Evolutionary conservation across 179 eudicot species (phyloP), one percentile per base, ranked within the genome.

Genomic region (Gypsophila paniculata): DNA sequence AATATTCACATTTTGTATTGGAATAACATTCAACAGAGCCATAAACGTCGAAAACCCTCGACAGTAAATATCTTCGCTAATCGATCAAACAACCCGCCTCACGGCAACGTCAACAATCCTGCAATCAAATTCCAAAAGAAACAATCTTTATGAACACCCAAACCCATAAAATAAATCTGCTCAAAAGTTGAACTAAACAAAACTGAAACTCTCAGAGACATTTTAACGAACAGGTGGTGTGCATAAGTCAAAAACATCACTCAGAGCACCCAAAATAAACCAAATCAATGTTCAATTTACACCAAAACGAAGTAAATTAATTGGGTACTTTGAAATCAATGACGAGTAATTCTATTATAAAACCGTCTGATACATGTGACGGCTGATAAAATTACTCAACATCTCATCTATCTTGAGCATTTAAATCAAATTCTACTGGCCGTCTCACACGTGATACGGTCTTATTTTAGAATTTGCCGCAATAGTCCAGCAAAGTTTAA

Each of bases 181-280:
- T 54, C 39, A 74, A 3, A 29, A 15, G 65, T 15, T 64, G 22
- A 34, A 15, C 53, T 49, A 51, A 53, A 49, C 57, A 13, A 13
- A 8, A 21, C 61, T 11, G 22, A 21, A 10, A 11, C 26, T 62
- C 78, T 72, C 34, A 60, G 69, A 15, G 78, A 57, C 75, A 83
- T 81, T 82, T 76, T 17, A 54, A 74, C 89, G 52, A 83, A 79
- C 84, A 83, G 59, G 32, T 75, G 42, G 78, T 73, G 84, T 22
- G 82, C 82, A 78, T 10, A 13, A 6, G 0, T 2, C 8, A 14
- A 21, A 57, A 57, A 9, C 44, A n/a, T 36, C 67, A 3, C 14
- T 14, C 17, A 2, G 0, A 12, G 9, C 19, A 61, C 8, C 8
- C 8, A 29, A 61, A 61, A 29, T 29, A 8, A 18, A 12, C 42